A percentile compares a stretch with the other conserved stretches of the same genome.
phyloP scores from a whole-genome alignment of 78 protist genomes.

The Dictyostelium firmibasis region DNA sequence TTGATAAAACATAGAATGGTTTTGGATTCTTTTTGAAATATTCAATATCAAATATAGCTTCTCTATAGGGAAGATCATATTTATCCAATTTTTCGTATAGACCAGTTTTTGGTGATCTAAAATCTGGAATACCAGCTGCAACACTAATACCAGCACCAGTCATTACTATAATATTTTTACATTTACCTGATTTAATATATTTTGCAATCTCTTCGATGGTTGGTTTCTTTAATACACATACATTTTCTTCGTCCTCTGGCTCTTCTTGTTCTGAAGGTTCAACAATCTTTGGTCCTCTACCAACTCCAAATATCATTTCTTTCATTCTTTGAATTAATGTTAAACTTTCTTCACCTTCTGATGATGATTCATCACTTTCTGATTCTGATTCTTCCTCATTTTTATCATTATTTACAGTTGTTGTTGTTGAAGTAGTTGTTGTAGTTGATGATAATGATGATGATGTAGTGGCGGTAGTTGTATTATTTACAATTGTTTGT shows the following conservation, averaged over 20 bases:
- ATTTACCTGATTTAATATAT: constrained; percentile 8
- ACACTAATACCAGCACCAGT: constrained; percentile 83
- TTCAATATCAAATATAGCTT: constrained; percentile 81
- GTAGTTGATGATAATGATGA: background rate
- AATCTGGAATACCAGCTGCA: constrained; percentile 93
- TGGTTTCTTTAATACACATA: background rate
- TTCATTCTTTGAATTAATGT: constrained; percentile 20
- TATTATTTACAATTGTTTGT: background rate
- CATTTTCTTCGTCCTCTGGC: background rate
- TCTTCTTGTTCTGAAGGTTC: background rate
- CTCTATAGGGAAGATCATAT: constrained; percentile 88
- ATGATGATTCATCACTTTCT: background rate
- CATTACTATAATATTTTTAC: constrained; percentile 80
- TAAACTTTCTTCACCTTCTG: background rate
- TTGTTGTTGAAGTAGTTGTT: background rate
- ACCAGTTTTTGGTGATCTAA: constrained; percentile 92
- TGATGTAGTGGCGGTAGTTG: background rate
- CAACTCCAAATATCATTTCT: background rate
- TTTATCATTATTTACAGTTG: background rate
- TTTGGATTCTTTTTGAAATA: constrained; percentile 78
- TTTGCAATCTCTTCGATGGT: constrained; percentile 53
- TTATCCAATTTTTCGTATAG: constrained; percentile 82
- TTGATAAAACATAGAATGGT: constrained; percentile 85
- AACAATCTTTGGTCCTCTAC: background rate
- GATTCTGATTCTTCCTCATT: background rate